Conservation (phyloP, 345 rosid species). For the Eucalyptus lansdowneana region DNA sequence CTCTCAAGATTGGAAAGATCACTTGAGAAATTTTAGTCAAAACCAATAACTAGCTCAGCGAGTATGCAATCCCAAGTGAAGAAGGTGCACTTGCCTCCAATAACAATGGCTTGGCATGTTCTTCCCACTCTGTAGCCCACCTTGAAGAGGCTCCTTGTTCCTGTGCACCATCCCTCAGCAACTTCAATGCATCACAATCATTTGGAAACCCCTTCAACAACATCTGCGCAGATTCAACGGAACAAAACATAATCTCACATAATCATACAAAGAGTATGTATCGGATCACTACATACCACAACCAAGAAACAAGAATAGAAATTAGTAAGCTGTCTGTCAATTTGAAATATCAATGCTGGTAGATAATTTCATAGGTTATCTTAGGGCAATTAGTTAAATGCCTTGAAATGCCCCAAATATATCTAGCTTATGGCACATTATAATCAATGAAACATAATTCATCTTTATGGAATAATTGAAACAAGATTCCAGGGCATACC, state of each 20-base stretch:
- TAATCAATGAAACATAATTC: not conserved
- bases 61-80: not conserved
- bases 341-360: not conserved
- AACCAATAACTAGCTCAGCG: not conserved
- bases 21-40: not conserved
- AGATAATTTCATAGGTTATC: not conserved
- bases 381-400: not conserved
- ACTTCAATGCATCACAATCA: slow-evolving; percentile 40
- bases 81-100: slow-evolving; percentile 19
- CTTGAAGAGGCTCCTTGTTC: slow-evolving; percentile 60
- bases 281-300: not conserved
- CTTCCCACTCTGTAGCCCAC: slow-evolving; percentile 92
- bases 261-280: not conserved
- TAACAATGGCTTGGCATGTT: slow-evolving; percentile 68
- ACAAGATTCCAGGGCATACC: slow-evolving; percentile 20
- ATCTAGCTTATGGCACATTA: not conserved
- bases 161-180: slow-evolving; percentile 53
- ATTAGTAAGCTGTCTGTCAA: not conserved
- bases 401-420: not conserved
- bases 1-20: not conserved
- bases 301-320: not conserved
- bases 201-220: slow-evolving; percentile 80
- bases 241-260: not conserved
- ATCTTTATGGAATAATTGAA: not conserved
- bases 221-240: slow-evolving; percentile 23